Evolutionary conservation across 2,329 filamentous ascomycete species (phyloP).

Genomic region (Bipolaris bicolor): DNA sequence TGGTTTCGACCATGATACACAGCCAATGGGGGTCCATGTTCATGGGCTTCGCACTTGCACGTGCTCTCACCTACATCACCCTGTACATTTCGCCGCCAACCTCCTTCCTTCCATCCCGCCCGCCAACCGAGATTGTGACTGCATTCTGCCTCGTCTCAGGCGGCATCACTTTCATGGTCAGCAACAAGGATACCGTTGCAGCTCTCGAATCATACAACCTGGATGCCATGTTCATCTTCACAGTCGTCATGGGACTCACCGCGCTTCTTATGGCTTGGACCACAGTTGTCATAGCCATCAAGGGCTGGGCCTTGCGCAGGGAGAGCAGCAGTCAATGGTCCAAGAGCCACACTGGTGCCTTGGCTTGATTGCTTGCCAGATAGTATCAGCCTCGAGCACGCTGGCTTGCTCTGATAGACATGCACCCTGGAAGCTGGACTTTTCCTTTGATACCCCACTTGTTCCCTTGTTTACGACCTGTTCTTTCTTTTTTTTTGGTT

Average conservation of each 20-base stretch:
- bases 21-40: constrained; percentile 91
- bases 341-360: constrained; percentile 35
- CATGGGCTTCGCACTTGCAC: constrained; percentile 77
- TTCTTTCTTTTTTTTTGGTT: constrained; percentile 4
- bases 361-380: constrained; percentile 26
- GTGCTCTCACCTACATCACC: constrained; percentile 78
- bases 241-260: constrained; percentile 81
- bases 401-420: background rate
- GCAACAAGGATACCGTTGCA: constrained; percentile 75
- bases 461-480: constrained; percentile 26
- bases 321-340: constrained; percentile 38
- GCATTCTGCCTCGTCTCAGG: constrained; percentile 87
- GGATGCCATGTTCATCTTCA: constrained; percentile 94
- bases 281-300: constrained; percentile 77
- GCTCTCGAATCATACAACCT: constrained; percentile 78
- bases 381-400: background rate
- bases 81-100: constrained; percentile 80
- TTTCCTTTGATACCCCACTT: constrained; percentile 13
- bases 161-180: constrained; percentile 91
- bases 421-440: background rate
- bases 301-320: constrained; percentile 74
- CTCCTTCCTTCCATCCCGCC: constrained; percentile 80
- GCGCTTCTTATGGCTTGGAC: constrained; percentile 86
- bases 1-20: constrained; percentile 90
- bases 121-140: constrained; percentile 86